These are phyloP conservation scores for Wolfiporia cocos DNA, from an alignment of 1,284 basidiomycete genomes.

Conservation along the genomic window DNA sequence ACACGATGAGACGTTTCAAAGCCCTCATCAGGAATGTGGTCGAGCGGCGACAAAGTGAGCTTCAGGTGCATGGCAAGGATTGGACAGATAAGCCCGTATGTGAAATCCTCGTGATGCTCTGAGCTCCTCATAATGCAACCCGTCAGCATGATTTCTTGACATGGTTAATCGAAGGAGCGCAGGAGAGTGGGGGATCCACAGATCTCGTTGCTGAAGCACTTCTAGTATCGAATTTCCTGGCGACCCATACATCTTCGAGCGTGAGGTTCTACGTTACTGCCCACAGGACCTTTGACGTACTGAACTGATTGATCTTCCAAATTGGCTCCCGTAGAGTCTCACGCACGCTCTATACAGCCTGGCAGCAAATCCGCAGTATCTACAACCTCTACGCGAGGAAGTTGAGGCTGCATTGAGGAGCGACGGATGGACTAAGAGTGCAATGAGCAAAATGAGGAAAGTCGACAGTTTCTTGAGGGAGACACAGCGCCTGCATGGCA, in stretches of 20 bases:
- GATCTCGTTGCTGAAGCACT: slow-evolving; percentile 11
- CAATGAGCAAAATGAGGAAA: slow-evolving; percentile 37
- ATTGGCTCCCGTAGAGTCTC: slow-evolving; percentile 22
- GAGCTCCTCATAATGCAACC: neutral
- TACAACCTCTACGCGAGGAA: slow-evolving; percentile 38
- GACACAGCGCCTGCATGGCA: slow-evolving; percentile 31
- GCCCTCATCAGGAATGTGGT: neutral
- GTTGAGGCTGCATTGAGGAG: slow-evolving; percentile 27
- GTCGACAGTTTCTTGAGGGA: slow-evolving; percentile 49
- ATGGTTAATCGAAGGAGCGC: slow-evolving; percentile 13
- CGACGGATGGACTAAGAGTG: slow-evolving; percentile 40
- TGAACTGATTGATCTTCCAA: neutral
- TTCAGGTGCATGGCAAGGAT: neutral
- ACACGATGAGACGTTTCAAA: neutral
- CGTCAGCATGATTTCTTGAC: slow-evolving; percentile 10
- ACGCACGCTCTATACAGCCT: slow-evolving; percentile 34
- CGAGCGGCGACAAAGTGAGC: neutral
- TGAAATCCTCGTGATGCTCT: neutral
- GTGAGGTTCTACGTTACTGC: slow-evolving; percentile 11
- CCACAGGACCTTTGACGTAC: neutral
- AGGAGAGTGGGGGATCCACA: slow-evolving; percentile 1
- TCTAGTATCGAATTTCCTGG: slow-evolving; percentile 22
- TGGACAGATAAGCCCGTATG: neutral
- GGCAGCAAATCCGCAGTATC: slow-evolving; percentile 32
- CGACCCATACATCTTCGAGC: slow-evolving; percentile 23